Base-by-base conservation (phyloP, 192 early-diverging fungal genomes). In the Umbelopsis vinacea region DNA sequence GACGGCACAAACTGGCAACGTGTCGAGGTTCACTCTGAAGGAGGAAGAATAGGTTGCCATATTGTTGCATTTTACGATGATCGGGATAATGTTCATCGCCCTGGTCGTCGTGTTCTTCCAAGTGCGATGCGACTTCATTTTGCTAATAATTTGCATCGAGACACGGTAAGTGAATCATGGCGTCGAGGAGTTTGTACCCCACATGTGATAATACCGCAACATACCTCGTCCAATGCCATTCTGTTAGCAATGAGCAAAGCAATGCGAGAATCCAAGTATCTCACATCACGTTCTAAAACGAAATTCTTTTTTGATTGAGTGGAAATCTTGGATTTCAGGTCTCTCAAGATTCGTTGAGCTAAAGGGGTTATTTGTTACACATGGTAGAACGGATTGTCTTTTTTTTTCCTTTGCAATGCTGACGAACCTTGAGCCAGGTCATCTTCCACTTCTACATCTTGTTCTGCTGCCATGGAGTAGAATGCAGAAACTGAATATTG, bases 271-370 rank as follows among this genome's bases (percentile, higher is more conserved):
- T 98, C 96, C 2, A 98, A 81, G 73, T 95, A 96, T 47, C 96
- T 90, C 43, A 96, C 95, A 81, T 98, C 96, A 63, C 95, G 85
- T 74, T 98, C 96, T 9, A 98, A 87, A 57, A 96, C 82, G 86
- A 98, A 98, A 85, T 98, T 98, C 79, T 93, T 95, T 80, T 98
- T 98, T 9, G 94, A 96, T 81, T 98, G 96, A 9, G 90, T 82
- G n/a, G 96, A 98, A 46, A 98, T 97, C 70, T 92, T 88, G 35
- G 89, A 85, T 80, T 98, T 98, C 46, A 96, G 80, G 68, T 98
- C 95, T 66, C 94, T 82, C 48, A 98, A 85, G 7, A 85, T 87
- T 69, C 91, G 88, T 81, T 97, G 96, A 8, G 95, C 95, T 92
- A 29, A 60, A 38, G 9, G 50, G 33, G 15, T 29, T 35, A 26